Evolutionary conservation across 139 green algal species (phyloP).

Genomic region (Chlamydomonas eustigma): DNA sequence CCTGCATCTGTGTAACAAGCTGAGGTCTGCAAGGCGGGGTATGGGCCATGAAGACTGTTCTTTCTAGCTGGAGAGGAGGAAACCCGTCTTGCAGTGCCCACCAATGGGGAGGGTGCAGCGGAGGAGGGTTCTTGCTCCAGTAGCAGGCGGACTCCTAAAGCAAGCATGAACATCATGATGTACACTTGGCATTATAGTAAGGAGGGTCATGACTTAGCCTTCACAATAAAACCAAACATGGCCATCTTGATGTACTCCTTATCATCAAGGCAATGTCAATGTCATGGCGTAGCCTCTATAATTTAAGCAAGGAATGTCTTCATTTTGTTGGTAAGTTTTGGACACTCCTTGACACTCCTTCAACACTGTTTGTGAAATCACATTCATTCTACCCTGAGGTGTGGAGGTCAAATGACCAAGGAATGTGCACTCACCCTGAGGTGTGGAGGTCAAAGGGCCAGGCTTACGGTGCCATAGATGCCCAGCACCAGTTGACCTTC

Average conservation of each 20-base stretch:
- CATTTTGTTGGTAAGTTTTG: too few relatives aligned
- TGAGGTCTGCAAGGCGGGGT: not conserved
- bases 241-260: not conserved
- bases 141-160: not conserved
- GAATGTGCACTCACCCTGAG: too few relatives aligned
- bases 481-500: not conserved
- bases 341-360: too few relatives aligned
- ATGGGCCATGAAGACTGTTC: not conserved
- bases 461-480: not conserved
- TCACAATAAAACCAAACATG: too few relatives aligned
- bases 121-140: not conserved
- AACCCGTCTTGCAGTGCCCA: not conserved
- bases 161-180: not conserved
- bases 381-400: too few relatives aligned
- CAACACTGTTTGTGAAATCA: too few relatives aligned
- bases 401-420: too few relatives aligned
- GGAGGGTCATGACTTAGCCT: too few relatives aligned
- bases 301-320: too few relatives aligned
- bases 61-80: not conserved
- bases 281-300: too few relatives aligned
- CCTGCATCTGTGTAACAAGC: constrained; percentile 52
- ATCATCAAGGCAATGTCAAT: too few relatives aligned
- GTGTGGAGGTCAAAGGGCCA: not conserved
- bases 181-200: not conserved
- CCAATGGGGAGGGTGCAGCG: not conserved